These are phyloP conservation scores for Asclepias syriaca DNA, from an alignment of 257 asterid genomes.

Conservation along the genomic window DNA sequence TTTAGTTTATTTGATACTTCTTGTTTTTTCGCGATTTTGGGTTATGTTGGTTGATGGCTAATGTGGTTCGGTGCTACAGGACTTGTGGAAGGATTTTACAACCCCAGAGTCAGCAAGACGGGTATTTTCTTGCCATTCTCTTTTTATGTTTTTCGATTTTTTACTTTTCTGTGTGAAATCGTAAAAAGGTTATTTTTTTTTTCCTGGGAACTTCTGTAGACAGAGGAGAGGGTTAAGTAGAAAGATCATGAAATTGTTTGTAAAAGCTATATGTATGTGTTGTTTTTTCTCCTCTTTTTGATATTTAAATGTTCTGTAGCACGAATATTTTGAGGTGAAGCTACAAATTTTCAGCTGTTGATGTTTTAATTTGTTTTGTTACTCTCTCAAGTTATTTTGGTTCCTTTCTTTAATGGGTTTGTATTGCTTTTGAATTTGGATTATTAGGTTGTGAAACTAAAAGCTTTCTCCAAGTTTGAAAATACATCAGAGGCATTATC, in stretches of 20 bases:
- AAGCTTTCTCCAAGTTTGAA: constrained; percentile 78
- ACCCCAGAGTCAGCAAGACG: constrained; percentile 64
- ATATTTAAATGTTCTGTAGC: neutral
- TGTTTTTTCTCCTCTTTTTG: neutral
- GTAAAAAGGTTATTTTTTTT: neutral
- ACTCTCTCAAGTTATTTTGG: neutral
- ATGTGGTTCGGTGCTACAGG: constrained; percentile 31
- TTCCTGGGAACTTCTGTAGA: too few relatives aligned
- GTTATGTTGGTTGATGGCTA: neutral
- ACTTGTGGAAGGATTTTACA: constrained; percentile 65
- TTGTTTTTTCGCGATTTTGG: neutral
- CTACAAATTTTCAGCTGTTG: neutral
- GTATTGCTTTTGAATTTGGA: neutral
- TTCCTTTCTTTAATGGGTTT: neutral
- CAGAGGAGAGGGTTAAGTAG: neutral
- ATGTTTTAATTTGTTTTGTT: neutral
- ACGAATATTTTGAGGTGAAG: neutral
- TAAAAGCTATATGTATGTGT: neutral
- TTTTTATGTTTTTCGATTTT: neutral
- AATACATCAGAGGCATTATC: constrained; percentile 75
- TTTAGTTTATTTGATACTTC: too few relatives aligned
- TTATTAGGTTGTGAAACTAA: constrained; percentile 61
- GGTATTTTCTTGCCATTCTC: constrained; percentile 25
- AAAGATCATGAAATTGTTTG: neutral
- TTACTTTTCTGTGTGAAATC: neutral